Conservation (phyloP, 2,329 filamentous ascomycete genomes). For the Orbilia blumenaviensis region DNA sequence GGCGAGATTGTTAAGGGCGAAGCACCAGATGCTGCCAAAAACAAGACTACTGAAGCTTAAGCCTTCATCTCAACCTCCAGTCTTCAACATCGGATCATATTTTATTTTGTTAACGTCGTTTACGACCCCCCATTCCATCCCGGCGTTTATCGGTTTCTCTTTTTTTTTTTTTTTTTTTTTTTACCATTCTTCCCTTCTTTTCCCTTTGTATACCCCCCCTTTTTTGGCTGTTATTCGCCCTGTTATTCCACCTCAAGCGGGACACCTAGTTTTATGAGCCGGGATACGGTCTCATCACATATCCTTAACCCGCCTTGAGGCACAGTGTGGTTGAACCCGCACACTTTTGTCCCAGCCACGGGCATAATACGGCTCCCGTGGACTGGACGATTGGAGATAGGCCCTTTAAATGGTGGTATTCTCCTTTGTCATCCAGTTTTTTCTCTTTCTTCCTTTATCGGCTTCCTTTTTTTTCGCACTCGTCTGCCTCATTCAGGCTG, state of each 20-base stretch:
- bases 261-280: constrained; percentile 15
- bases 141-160: constrained; percentile 35
- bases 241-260: background rate
- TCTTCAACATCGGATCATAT: constrained; percentile 13
- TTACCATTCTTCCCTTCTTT: constrained; percentile 6
- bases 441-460: background rate
- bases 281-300: background rate
- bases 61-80: background rate
- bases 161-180: background rate
- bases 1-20: constrained; percentile 39
- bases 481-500: constrained; percentile 30
- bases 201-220: constrained; percentile 46
- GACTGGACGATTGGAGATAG: constrained; percentile 18
- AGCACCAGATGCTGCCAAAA: constrained; percentile 29
- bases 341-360: background rate
- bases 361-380: background rate
- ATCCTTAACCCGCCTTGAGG: background rate
- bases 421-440: background rate
- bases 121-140: constrained; percentile 38
- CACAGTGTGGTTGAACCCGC: background rate
- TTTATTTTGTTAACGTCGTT: constrained; percentile 42
- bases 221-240: constrained; percentile 4
- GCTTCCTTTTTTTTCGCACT: background rate
- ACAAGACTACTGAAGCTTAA: constrained; percentile 7
- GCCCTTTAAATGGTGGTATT: background rate